Evolutionary conservation across 345 rosid genomes (phyloP).

Genomic region (Cardamine resedifolia): DNA sequence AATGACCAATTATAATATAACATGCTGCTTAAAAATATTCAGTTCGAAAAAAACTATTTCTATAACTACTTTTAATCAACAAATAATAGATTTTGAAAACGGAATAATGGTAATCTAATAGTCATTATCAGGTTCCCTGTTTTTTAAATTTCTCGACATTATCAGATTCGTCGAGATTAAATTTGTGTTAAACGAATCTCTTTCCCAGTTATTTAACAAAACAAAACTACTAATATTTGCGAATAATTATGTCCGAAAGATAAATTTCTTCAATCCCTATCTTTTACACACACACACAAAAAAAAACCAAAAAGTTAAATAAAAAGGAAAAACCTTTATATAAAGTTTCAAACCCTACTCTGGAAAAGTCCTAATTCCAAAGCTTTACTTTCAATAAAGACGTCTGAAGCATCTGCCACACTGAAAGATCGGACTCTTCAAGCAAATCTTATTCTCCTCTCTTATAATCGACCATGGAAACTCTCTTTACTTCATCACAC

Average conservation of each 20-base stretch:
- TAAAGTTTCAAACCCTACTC: conserved; percentile 25
- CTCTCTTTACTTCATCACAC: conserved; percentile 47
- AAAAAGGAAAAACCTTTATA: neutral
- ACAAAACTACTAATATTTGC: neutral
- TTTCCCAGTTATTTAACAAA: neutral
- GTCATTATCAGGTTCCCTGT: neutral
- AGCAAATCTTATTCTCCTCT: conserved; percentile 19
- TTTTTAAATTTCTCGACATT: too few relatives aligned
- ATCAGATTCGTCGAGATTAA: neutral
- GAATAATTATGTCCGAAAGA: neutral
- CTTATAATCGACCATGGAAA: conserved; percentile 50
- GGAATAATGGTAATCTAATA: neutral
- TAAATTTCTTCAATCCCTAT: neutral
- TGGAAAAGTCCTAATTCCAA: conserved; percentile 24
- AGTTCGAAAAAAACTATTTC: neutral
- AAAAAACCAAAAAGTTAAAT: neutral
- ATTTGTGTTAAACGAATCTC: neutral
- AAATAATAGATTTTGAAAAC: neutral
- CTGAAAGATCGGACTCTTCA: conserved; percentile 19
- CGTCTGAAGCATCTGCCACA: conserved; percentile 22
- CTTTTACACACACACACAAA: neutral
- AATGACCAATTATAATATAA: too few relatives aligned
- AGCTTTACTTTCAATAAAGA: conserved; percentile 19
- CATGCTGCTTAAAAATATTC: too few relatives aligned
- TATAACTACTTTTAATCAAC: neutral